A percentile compares a stretch with the other conserved stretches of the same genome.
phyloP scores from a whole-genome alignment of 495 filamentous ascomycete genomes.

The Talaromyces adpressus region DNA sequence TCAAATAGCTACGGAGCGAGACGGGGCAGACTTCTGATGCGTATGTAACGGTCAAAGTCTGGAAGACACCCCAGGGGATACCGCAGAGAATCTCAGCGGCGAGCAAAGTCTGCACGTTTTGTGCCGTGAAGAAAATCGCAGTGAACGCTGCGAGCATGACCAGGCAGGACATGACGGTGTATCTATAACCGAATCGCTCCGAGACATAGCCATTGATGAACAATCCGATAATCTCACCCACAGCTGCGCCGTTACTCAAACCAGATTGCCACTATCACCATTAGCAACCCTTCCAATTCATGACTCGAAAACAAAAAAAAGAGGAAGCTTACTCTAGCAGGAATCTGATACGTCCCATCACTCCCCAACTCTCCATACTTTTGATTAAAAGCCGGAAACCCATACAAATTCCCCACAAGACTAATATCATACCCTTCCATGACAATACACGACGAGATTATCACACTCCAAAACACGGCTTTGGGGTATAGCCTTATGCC shows the following conservation, averaged over 20 bases:
- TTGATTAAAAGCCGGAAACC: conserved; percentile 49
- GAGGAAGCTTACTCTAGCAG: conserved; percentile 36
- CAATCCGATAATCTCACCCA: conserved; percentile 70
- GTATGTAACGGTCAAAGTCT: conserved; percentile 73
- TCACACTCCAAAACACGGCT: conserved; percentile 46
- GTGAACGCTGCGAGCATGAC: conserved; percentile 60
- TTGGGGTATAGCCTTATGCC: conserved; percentile 49
- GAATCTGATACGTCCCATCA: conserved; percentile 57
- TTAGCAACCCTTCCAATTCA: neutral
- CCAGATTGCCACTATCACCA: conserved; percentile 61
- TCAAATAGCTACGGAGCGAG: conserved; percentile 63
- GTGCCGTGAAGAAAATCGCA: conserved; percentile 70
- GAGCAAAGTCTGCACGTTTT: conserved; percentile 59
- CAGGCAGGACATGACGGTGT: conserved; percentile 64
- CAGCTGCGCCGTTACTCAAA: conserved; percentile 58
- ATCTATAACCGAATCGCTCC: conserved; percentile 66
- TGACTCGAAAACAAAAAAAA: too few relatives aligned
- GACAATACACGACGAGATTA: conserved; percentile 46
- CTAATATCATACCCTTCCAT: conserved; percentile 56
- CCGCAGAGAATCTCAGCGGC: conserved; percentile 71
- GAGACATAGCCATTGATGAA: conserved; percentile 71
- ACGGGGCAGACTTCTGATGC: conserved; percentile 75
- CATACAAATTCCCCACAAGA: conserved; percentile 47
- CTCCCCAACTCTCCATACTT: conserved; percentile 56
- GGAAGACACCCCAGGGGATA: conserved; percentile 78